Evolutionary conservation across 2,329 filamentous ascomycete species (phyloP), one percentile per base, ranked within the genome.

Genomic region (Aspergillus persii): DNA sequence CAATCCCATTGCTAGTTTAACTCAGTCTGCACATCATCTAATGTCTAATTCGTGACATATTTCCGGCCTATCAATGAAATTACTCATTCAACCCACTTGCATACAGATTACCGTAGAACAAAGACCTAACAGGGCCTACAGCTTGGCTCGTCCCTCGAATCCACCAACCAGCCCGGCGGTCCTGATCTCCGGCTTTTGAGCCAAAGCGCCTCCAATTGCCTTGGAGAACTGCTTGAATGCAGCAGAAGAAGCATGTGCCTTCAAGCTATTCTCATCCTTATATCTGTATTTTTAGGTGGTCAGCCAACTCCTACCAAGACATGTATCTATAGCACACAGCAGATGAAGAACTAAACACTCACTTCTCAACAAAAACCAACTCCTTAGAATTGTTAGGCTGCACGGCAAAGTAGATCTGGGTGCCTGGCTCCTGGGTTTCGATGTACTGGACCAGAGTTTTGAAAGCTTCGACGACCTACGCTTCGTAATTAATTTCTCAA

Each of bases 351-450:
- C n/a, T 30, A 29, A 39, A 51, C 9, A 48, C 59, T 55, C 33
- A 66, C 64, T 66, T 66, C 50, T 66, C 64, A 31, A 66, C 59
- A 47, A 66, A 54, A 36, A 66, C 51, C 29, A 66, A 47, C 52
- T 66, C 64, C 33, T 65, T 61, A 6, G 54, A 59, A 6, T 58
- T 59, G 49, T 47, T 46, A 9, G 64, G 61, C 39, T 58, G 60
- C 36, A 66, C 53, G 18, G 64, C 63, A 56, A 61, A 63, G 59
- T 66, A 66, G 50, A 65, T 60, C 44, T 66, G 64, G 0, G 64
- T 66, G 57, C 63, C 62, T n/a, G 55, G 58, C n/a, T 66, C 64
- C 39, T 62, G 44, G 4, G 60, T 29, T 49, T 65, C 26, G 47
- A 66, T 59, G 47, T 64, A 56, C 36, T 63, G 54, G 5, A 61